Percentiles rank a stretch among this genome's conserved stretches.
Evolutionary conservation across 768 basidiomycete genomes (phyloP).

Genomic region (Tylopilus vinaceipallidus): DNA sequence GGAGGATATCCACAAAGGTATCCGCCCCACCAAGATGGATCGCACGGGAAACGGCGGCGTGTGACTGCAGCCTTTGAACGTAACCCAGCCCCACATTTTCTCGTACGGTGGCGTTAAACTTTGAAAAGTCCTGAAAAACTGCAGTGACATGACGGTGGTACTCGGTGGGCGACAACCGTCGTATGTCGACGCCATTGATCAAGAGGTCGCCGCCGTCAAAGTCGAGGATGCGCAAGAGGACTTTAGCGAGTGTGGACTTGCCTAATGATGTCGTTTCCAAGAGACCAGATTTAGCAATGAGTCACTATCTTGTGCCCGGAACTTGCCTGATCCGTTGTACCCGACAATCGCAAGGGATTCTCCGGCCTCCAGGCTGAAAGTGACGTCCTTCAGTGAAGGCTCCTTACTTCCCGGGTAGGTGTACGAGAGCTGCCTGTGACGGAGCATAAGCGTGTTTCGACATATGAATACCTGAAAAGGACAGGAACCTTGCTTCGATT

Average conservation of each 20-base stretch:
- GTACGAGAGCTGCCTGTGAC: conserved; percentile 58
- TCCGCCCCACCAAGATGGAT: conserved; percentile 71
- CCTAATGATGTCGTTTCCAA: conserved; percentile 40
- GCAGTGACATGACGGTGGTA: conserved; percentile 75
- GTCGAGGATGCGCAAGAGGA: conserved; percentile 75
- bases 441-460: conserved; percentile 10
- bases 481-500: conserved; percentile 63
- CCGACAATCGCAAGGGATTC: conserved; percentile 86
- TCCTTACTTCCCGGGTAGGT: conserved; percentile 75
- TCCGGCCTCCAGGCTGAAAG: conserved; percentile 67
- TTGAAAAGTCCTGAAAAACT: conserved; percentile 85
- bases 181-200: conserved; percentile 70
- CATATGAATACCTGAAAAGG: conserved; percentile 10
- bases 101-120: conserved; percentile 70
- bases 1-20: conserved; percentile 60
- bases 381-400: conserved; percentile 68
- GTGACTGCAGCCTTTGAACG: conserved; percentile 58
- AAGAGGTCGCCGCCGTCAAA: conserved; percentile 67
- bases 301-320: conserved; percentile 12
- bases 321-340: conserved; percentile 75
- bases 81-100: conserved; percentile 88
- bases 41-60: conserved; percentile 59
- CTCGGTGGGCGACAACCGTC: conserved; percentile 61
- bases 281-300: conserved; percentile 7
- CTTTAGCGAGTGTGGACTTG: conserved; percentile 84